These are phyloP conservation scores for Chlorencoelia australis DNA, from an alignment of 2,329 filamentous ascomycete species.

Conservation along the genomic window DNA sequence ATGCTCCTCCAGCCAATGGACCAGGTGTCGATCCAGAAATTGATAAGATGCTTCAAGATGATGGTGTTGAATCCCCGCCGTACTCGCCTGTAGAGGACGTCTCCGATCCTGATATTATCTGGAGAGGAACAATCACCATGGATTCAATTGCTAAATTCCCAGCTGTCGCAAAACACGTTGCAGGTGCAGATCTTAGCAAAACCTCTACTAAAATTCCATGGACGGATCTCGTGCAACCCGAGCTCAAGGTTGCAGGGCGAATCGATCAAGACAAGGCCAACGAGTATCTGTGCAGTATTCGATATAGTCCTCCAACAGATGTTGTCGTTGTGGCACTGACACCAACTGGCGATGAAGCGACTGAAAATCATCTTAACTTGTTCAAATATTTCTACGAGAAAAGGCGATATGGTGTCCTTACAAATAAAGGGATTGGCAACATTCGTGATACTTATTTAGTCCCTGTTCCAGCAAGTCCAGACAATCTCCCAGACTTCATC, in stretches of 20 bases:
- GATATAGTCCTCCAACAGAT: constrained; percentile 74
- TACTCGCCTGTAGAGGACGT: constrained; percentile 73
- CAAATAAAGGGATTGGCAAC: constrained; percentile 61
- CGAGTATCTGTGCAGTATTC: constrained; percentile 80
- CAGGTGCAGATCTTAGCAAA: constrained; percentile 66
- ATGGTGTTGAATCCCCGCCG: constrained; percentile 66
- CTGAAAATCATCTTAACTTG: constrained; percentile 60
- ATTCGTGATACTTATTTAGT: constrained; percentile 89
- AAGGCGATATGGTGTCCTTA: constrained; percentile 78
- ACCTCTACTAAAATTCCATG: constrained; percentile 45
- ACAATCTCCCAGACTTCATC: constrained; percentile 73
- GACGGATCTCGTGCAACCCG: constrained; percentile 63
- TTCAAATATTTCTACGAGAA: constrained; percentile 80
- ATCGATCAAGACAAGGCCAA: constrained; percentile 77
- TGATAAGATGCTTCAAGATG: constrained; percentile 75
- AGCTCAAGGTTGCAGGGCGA: constrained; percentile 63
- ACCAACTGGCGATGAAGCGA: constrained; percentile 50
- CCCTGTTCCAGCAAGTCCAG: constrained; percentile 64
- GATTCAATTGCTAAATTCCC: constrained; percentile 64
- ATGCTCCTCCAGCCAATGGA: constrained; percentile 34
- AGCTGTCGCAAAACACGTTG: constrained; percentile 72
- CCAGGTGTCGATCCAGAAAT: constrained; percentile 77
- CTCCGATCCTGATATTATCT: constrained; percentile 61
- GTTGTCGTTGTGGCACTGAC: constrained; percentile 70
- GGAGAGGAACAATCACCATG: constrained; percentile 71